Percentiles rank a stretch among this genome's conserved stretches.
Evolutionary conservation across 805 yeast genomes (phyloP).

Genomic region (Candida berthetii): DNA sequence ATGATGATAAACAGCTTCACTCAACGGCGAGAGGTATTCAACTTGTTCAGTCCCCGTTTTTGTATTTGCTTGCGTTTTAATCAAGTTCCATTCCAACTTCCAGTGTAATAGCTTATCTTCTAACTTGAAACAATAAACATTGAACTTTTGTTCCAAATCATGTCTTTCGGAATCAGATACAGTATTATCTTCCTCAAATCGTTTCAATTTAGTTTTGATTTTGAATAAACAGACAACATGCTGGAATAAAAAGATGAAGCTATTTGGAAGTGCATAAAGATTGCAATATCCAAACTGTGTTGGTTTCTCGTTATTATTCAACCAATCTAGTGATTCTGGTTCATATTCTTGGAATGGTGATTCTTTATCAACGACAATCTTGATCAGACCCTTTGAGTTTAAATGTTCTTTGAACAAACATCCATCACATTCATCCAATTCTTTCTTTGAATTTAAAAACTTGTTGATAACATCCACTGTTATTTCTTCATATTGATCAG

Average conservation of each 20-base stretch:
- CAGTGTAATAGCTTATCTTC: constrained; percentile 53
- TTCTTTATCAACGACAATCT: constrained; percentile 26
- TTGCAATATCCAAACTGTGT: too few relatives aligned
- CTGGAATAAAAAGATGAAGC: too few relatives aligned
- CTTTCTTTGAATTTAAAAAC: too few relatives aligned
- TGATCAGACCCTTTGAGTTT: constrained; percentile 39
- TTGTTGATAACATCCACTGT: too few relatives aligned
- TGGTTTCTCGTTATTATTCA: constrained; percentile 23
- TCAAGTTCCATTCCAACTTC: constrained; percentile 71
- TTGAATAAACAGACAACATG: constrained; percentile 32
- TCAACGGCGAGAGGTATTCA: constrained; percentile 15
- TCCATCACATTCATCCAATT: not conserved
- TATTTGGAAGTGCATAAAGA: too few relatives aligned
- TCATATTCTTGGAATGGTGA: constrained; percentile 17
- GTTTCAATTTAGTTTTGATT: constrained; percentile 9
- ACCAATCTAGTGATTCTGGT: constrained; percentile 34
- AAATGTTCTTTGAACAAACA: constrained; percentile 33
- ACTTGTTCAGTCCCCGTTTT: constrained; percentile 16
- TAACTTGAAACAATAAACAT: constrained; percentile 22
- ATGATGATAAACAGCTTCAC: constrained; percentile 75
- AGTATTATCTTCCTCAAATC: constrained; percentile 3
- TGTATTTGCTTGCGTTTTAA: too few relatives aligned
- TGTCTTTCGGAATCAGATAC: too few relatives aligned
- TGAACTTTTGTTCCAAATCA: not conserved
- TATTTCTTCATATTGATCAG: not conserved